These are phyloP conservation scores for Exophiala alcalophila DNA, from an alignment of 2,329 filamentous ascomycete genomes.

Conservation along the genomic window DNA sequence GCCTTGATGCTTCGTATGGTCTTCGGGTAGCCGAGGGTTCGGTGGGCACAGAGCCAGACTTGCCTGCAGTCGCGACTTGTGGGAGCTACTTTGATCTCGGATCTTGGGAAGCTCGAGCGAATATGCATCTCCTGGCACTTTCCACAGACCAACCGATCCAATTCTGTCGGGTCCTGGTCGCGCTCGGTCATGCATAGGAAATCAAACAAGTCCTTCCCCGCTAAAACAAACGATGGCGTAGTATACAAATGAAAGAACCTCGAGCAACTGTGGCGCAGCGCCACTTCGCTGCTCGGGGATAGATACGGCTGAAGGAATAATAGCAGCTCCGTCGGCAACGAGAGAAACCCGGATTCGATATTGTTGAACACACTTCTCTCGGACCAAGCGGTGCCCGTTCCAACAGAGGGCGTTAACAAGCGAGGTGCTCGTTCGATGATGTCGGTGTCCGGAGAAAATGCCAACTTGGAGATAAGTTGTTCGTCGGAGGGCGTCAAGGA, in stretches of 20 bases:
- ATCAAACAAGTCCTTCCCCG: conserved; percentile 28
- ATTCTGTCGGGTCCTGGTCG: conserved; percentile 27
- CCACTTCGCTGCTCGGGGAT: conserved; percentile 25
- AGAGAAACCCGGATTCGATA: conserved; percentile 27
- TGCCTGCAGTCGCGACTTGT: conserved; percentile 28
- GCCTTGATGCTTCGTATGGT: conserved; percentile 28
- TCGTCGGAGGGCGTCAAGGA: conserved; percentile 30
- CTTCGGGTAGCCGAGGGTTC: conserved; percentile 26
- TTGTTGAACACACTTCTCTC: conserved; percentile 31
- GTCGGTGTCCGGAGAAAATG: conserved; percentile 26
- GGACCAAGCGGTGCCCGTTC: conserved; percentile 23
- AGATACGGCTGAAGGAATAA: conserved; percentile 27
- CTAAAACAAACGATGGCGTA: conserved; percentile 27
- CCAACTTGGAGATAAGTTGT: conserved; percentile 28
- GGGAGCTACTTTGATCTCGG: conserved; percentile 23
- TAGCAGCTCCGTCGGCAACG: conserved; percentile 29
- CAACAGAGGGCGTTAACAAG: conserved; percentile 23
- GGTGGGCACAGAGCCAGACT: conserved; percentile 31
- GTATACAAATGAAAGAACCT: conserved; percentile 29
- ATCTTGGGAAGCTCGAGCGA: conserved; percentile 24
- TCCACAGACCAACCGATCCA: conserved; percentile 28
- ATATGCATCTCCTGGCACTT: conserved; percentile 27
- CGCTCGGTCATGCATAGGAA: conserved; percentile 31
- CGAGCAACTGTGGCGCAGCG: conserved; percentile 29
- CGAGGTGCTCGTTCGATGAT: conserved; percentile 26